These are phyloP conservation scores for Alectoria sarmentosa DNA, from an alignment of 495 filamentous ascomycete genomes.

Conservation along the genomic window DNA sequence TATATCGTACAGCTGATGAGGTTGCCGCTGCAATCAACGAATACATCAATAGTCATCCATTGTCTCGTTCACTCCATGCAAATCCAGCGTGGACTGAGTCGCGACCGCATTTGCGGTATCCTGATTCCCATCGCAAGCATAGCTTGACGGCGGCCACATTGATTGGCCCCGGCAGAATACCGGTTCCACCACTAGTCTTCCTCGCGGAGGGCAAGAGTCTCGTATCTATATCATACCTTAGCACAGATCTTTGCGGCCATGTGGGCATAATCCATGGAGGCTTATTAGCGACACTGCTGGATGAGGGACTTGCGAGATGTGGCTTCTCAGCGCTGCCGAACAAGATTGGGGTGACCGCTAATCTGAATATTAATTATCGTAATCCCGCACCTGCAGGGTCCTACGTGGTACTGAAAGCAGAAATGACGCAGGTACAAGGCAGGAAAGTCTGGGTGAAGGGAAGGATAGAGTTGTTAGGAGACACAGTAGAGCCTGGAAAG, in stretches of 20 bases:
- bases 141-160: conserved; percentile 81
- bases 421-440: conserved; percentile 82
- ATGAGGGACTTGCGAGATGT: conserved; percentile 85
- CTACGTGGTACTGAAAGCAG: conserved; percentile 72
- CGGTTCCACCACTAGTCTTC: conserved; percentile 77
- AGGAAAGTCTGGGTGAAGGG: conserved; percentile 96
- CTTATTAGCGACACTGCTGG: conserved; percentile 81
- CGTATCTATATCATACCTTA: conserved; percentile 72
- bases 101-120: conserved; percentile 82
- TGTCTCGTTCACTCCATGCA: conserved; percentile 57
- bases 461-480: conserved; percentile 73
- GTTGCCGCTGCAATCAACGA: conserved; percentile 57
- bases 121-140: conserved; percentile 52
- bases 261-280: conserved; percentile 90
- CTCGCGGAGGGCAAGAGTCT: conserved; percentile 63
- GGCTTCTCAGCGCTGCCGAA: conserved; percentile 87
- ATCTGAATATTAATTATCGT: conserved; percentile 82
- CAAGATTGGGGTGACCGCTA: conserved; percentile 85
- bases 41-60: conserved; percentile 67
- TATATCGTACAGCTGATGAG: conserved; percentile 58
- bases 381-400: conserved; percentile 67
- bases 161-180: conserved; percentile 65
- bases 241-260: conserved; percentile 79
- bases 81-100: conserved; percentile 65
- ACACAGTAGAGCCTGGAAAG: conserved; percentile 51